Percentiles rank a stretch among this genome's conserved stretches.
phyloP scores from a whole-genome alignment of 2,329 filamentous ascomycete species.

The Arthrocladium fulminans region DNA sequence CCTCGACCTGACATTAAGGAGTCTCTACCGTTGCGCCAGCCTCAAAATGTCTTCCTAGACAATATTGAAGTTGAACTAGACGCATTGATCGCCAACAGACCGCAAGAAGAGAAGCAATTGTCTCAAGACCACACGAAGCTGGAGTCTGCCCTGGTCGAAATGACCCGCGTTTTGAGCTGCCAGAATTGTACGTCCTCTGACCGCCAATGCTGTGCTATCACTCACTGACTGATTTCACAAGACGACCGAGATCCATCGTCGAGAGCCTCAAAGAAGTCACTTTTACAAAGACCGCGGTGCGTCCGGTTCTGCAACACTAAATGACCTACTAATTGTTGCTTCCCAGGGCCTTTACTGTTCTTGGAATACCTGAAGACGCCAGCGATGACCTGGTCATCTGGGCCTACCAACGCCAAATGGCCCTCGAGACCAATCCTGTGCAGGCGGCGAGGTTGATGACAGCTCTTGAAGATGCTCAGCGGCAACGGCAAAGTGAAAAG shows the following conservation, averaged over 20 bases:
- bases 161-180: constrained; percentile 17
- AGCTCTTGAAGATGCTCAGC: constrained; percentile 53
- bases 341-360: constrained; percentile 49
- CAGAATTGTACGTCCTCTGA: constrained; percentile 18
- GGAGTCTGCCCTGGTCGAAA: constrained; percentile 13
- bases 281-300: constrained; percentile 14
- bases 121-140: constrained; percentile 16
- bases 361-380: constrained; percentile 56
- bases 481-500: constrained; percentile 46
- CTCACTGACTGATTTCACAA: constrained; percentile 11
- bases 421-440: constrained; percentile 29
- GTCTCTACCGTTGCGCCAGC: constrained; percentile 33
- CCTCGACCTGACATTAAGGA: constrained; percentile 30
- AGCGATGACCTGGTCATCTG: constrained; percentile 53
- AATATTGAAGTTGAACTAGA: constrained; percentile 52
- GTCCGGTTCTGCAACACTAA: constrained; percentile 15
- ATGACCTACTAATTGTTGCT: constrained; percentile 22
- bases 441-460: constrained; percentile 55
- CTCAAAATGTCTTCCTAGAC: constrained; percentile 44
- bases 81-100: constrained; percentile 41
- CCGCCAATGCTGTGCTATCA: background rate
- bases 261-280: constrained; percentile 10
- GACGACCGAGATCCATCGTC: constrained; percentile 31
- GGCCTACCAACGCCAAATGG: constrained; percentile 38
- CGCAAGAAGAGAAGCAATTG: constrained; percentile 28